Evolutionary conservation across 2,329 filamentous ascomycete genomes (phyloP), one percentile per base, ranked within the genome.

Genomic region (Xylogone sp.): DNA sequence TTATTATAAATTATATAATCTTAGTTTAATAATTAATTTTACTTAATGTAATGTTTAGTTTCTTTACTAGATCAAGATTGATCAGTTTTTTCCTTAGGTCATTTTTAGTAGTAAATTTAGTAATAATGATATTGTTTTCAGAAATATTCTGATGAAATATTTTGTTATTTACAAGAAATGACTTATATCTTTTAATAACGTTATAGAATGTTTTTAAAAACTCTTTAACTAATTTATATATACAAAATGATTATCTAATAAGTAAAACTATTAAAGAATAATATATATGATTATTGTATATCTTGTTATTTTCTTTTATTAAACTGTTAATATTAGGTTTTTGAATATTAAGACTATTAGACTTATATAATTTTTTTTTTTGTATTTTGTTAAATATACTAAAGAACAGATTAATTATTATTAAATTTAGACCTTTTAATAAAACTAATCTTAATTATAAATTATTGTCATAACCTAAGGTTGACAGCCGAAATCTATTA

Each of bases 201-300:
- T 73, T 57, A 29, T 76, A 65, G 50, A 78, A 74, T 21, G 78
- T 71, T 2, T 62, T 46, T 27, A 27, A 27, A 10, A 27, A 10
- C 24, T 27, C 24, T 27, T 27, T 27, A 42, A 72, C 72, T 20
- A 53, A 71, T 27, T 10, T 27, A 49, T 71, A 63, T 54, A 78
- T 75, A 20, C 76, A 76, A 18, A 76, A 52, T 3, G 80, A 70
- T 13, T 76, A 75, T 63, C 24, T 81, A 76, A 60, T 77, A 73
- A 1, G 76, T 71, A 2, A 69, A 64, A 9, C 79, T 59, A 27
- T 74, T 63, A 31, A 79, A 70, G 47, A 53, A 55, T 46, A 56
- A 31, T 58, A 31, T 53, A 56, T 34, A 50, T 56, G 55, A 56
- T 58, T 55, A 46, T 42, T 52, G 42, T 57, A 42, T 39, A 42